Conservation (phyloP, 2,329 filamentous ascomycete species). For the Fusarium illudens region DNA sequence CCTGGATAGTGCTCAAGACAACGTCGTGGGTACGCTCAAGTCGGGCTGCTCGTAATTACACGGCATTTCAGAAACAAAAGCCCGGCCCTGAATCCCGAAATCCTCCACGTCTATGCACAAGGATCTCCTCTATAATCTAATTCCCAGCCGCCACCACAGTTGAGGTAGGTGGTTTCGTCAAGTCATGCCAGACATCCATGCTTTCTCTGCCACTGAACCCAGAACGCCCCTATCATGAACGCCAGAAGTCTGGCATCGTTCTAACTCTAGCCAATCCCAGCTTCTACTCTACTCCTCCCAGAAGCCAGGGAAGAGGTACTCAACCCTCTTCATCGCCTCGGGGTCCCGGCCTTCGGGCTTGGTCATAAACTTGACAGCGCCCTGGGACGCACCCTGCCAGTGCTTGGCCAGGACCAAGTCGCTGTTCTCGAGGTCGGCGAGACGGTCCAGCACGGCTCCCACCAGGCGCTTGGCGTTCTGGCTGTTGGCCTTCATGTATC, state of each 20-base stretch:
- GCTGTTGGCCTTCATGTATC: conserved; percentile 92
- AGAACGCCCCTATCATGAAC: conserved; percentile 24
- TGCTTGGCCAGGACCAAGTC: conserved; percentile 84
- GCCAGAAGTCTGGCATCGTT: conserved; percentile 9
- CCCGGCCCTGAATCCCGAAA: conserved; percentile 3
- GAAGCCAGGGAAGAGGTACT: conserved; percentile 89
- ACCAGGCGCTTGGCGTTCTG: conserved; percentile 88
- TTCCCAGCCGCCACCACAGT: background rate
- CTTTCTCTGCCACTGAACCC: conserved; percentile 7
- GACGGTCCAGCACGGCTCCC: conserved; percentile 84
- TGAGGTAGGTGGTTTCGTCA: background rate
- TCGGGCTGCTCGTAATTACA: conserved; percentile 7
- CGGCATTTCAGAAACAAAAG: conserved; percentile 3
- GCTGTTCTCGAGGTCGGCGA: conserved; percentile 78
- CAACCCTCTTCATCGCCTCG: conserved; percentile 80
- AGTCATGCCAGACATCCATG: conserved; percentile 1
- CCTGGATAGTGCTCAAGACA: conserved; percentile 2
- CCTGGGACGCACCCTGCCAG: conserved; percentile 77
- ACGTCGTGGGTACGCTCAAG: conserved; percentile 5
- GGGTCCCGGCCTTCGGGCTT: conserved; percentile 76
- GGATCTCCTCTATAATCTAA: conserved; percentile 29
- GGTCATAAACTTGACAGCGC: conserved; percentile 83
- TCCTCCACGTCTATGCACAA: conserved; percentile 9
- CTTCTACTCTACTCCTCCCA: conserved; percentile 53
- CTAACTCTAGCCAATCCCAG: conserved; percentile 2